Percentiles rank a stretch among this genome's conserved stretches.
Evolutionary conservation across 2,329 filamentous ascomycete species (phyloP).

Genomic region (Fusarium caatingaense): DNA sequence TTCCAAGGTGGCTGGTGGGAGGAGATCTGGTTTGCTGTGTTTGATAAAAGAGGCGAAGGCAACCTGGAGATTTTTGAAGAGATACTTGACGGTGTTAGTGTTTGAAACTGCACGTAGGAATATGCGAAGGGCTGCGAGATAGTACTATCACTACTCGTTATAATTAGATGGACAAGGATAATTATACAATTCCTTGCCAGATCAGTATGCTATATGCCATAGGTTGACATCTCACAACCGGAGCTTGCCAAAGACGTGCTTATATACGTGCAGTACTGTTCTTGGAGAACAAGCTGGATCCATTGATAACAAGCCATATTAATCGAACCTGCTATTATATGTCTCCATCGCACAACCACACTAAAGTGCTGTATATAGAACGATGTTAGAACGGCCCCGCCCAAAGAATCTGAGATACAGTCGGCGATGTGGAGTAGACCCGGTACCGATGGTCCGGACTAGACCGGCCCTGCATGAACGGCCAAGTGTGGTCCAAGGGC

Average conservation of each 20-base stretch:
- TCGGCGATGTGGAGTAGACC: conserved; percentile 22
- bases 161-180: background rate
- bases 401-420: background rate
- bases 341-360: background rate
- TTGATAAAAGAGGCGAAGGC: conserved; percentile 57
- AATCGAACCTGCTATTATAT: background rate
- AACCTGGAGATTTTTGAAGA: conserved; percentile 64
- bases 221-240: background rate
- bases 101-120: conserved; percentile 30
- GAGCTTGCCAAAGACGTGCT: background rate
- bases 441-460: conserved; percentile 28
- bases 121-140: background rate
- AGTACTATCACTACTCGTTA: background rate
- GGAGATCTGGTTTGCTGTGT: conserved; percentile 73
- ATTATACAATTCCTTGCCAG: background rate
- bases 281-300: background rate
- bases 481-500: background rate
- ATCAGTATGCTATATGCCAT: background rate
- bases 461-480: conserved; percentile 9
- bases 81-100: conserved; percentile 53
- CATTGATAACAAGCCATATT: background rate
- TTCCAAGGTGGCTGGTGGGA: conserved; percentile 73
- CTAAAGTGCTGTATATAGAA: background rate
- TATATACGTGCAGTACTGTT: background rate
- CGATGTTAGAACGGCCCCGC: conserved; percentile 5